Conservation (phyloP, 1,139 yeast species). For the Nakaseomyces kungkrabaensis region DNA sequence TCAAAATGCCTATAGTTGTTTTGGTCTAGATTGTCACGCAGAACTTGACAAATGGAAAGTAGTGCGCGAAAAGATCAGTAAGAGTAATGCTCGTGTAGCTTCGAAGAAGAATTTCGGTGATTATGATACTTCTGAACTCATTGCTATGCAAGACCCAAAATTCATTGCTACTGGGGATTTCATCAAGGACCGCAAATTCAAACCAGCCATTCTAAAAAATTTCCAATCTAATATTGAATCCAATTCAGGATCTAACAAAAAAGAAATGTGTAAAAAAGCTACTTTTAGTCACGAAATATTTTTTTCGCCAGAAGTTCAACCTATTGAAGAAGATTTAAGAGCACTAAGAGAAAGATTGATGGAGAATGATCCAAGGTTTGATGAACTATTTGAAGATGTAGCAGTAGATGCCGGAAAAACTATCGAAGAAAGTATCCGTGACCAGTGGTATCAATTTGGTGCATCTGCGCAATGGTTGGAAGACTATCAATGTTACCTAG, state of each 20-base stretch:
- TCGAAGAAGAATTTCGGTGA: neutral
- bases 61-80: neutral
- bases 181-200: neutral
- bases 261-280: neutral
- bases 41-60: neutral
- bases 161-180: neutral
- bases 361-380: neutral
- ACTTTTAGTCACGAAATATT: neutral
- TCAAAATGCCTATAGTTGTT: neutral
- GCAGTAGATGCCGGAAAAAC: neutral
- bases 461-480: constrained; percentile 17
- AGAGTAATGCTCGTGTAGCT: neutral
- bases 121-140: neutral
- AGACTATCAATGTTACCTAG: constrained; percentile 13
- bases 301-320: neutral
- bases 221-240: neutral
- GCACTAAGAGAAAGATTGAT: neutral
- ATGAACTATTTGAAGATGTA: neutral
- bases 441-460: constrained; percentile 17
- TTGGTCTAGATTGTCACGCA: neutral
- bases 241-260: neutral
- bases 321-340: neutral
- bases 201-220: neutral
- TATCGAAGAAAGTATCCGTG: neutral
- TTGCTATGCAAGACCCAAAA: neutral